phyloP scores from a whole-genome alignment of 2,329 filamentous ascomycete species.

The Grosmannia serpens region DNA sequence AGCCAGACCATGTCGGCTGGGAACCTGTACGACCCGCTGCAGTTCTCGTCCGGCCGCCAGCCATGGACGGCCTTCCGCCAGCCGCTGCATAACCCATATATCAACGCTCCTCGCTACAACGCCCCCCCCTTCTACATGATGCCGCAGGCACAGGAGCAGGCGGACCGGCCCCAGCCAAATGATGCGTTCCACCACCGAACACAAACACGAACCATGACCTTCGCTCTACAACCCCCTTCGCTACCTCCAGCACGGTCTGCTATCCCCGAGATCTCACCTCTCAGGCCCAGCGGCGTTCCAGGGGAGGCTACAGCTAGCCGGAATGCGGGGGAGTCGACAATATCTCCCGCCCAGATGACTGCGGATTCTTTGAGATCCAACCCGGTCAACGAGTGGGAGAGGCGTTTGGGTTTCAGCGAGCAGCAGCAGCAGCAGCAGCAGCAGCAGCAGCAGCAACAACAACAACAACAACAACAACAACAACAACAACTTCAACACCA shows the following conservation, averaged over 20 bases:
- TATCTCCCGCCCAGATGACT: not conserved
- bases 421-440: not conserved
- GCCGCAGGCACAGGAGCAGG: not conserved
- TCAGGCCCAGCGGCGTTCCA: not conserved
- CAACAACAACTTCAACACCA: not conserved
- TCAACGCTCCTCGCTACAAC: not conserved
- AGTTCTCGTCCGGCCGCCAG: not conserved
- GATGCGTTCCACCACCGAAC: not conserved
- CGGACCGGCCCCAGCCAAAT: not conserved
- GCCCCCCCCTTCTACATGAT: not conserved
- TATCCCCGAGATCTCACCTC: not conserved
- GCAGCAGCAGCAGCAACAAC: not conserved
- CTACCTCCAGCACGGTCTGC: not conserved
- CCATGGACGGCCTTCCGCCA: not conserved
- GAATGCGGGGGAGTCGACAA: not conserved
- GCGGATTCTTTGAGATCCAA: not conserved
- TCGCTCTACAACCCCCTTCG: not conserved
- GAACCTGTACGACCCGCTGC: slow-evolving; percentile 10
- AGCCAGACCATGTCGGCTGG: not conserved
- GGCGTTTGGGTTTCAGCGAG: not conserved
- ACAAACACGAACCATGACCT: not conserved
- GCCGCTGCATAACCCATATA: not conserved
- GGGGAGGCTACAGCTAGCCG: not conserved
- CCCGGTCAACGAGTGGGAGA: not conserved
- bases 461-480: not conserved